Evolutionary conservation across 257 asterid species (phyloP), one percentile per base, ranked within the genome.

Genomic region (Gardenia jasminoides): DNA sequence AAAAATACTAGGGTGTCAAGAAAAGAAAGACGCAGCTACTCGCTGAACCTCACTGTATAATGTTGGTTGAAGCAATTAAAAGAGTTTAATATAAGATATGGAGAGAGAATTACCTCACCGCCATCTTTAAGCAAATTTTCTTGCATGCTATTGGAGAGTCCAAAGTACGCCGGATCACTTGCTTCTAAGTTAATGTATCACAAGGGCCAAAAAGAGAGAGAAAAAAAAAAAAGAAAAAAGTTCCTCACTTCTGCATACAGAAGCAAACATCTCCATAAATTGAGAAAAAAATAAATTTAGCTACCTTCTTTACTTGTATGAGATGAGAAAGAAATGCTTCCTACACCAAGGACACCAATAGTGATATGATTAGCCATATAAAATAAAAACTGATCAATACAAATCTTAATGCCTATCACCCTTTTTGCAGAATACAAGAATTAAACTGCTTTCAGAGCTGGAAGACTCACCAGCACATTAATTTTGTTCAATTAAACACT

Each of bases 121-220:
- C 71, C 87, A 72, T 68, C 78, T 74, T 89, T 86, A 44, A 89
- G 87, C 87, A 95, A 82, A 75, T 90, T 87, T 82, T 86, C 90
- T 76, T 90, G 83, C 54, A 91, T 96, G 17, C 82, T 39, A 76
- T 92, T 90, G 77, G 92, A 80, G 68, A 95, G 95, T 77, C 88
- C 84, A 76, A 82, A 80, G 80, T 95, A 95, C 50, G 93, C 97
- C n/a, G 96, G 88, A 73, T 89, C 88, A 64, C 87, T 81, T 76
- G 80, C 70, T 77, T 85, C 89, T 75, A 73, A 76, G 80, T 91
- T 96, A 89, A 88, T 66, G 71, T 62, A 75, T 78, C 67, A 78
- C 13, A 22, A 9, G 31, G 7, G 39, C 9, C 20, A 20, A 59
- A 58, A 22, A 50, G 36, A 48, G 0, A 36, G 1, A 36, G 3